Base-by-base conservation (phyloP, 805 yeast species). In the Metschnikowia sp. region DNA sequence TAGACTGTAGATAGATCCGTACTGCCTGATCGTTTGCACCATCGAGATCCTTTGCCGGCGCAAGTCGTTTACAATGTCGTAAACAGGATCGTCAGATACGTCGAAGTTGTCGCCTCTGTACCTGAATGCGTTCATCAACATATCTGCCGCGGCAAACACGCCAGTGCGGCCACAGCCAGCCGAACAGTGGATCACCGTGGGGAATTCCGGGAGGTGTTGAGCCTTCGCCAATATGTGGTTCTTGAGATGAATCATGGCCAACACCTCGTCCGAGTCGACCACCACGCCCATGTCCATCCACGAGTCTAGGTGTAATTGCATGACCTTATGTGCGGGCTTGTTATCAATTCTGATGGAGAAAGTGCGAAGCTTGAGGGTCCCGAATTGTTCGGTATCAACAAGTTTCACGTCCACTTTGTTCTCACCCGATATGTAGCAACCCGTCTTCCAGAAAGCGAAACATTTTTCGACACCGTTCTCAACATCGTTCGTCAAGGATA, bases 101-200 rank as follows among this genome's bases (percentile, higher is more conserved):
- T 52, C 54, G 22, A n/a, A 46, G 29, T 15, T 32, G 35, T 40
- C 40, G 18, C 51, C 43, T n/a, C 47, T 32, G 34, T 10, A 26
- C 32, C 49, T 53, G 28, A 44, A 35, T 2, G 48, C 33, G 41
- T 83, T 77, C 32, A 81, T 65, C 19, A 76, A 71, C 0, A 84
- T 74, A 59, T 88, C 95, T 19, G 86, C 68, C 1, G 89, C 80
- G 51, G 90, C 81, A 60, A 84, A 85, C 28, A 54, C 58, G 0
- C 99, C 99, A 0, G 98, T 89, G 43, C 99, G 74, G 13, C 99
- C 99, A 61, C 96, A 89, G 0, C 99, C 99, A 1, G 98, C 98
- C 3, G 96, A 88, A 61, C 99, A 92, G 66, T 92, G 98, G 7
- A 52, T 47, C 29, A 50, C 39, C 0, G 56, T 50, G 87, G 39